Evolutionary conservation across 768 basidiomycete species (phyloP), one percentile per base, ranked within the genome.

Genomic region (Pisolithus orientalis): DNA sequence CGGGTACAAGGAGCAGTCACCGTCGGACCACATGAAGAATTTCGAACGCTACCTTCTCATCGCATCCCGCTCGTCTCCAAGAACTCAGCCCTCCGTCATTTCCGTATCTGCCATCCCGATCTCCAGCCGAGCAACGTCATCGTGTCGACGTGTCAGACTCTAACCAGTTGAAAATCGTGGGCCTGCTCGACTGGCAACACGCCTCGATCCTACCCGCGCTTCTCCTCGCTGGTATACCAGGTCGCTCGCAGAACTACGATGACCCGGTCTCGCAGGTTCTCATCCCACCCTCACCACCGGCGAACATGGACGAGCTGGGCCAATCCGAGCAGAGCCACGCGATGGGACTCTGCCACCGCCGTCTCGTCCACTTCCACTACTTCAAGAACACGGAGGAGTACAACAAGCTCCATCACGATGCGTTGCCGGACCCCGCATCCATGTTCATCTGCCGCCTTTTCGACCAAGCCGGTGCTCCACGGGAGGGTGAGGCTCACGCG

Each of bases 181-280:
- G 77, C 68, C 54, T 79, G 65, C 14, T 78, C 51, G 77, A 79
- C 72, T 80, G 77, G 79, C 78, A 80, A 70, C 77, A 80, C 65
- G 54, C 79, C 56, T 66, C 77, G 4, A 75, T 81, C 69, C 71
- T 80, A 28, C 78, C 79, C 61, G 8, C 10, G 10, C 25, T 76
- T 66, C 78, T 81, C 69, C 72, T 70, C 53, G 70, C 75, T 37
- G 68, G 73, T 55, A 63, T 76, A 62, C 79, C 78, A 39, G 13
- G 64, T 49, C 62, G 59, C 25, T 47, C 80, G 1, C 76, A 77
- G 68, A 80, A 80, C 68, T 61, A 77, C 59, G 68, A 65, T 60
- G 78, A 79, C 53, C 39, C 54, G 10, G 57, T 64, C 58, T 78
- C 71, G 58, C 67, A 72, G 53, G 49, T 52, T 53, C 62, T 77